A percentile compares a stretch with the other conserved stretches of the same genome.
phyloP scores from a whole-genome alignment of 768 basidiomycete genomes.

The Amanita polypyramis region DNA sequence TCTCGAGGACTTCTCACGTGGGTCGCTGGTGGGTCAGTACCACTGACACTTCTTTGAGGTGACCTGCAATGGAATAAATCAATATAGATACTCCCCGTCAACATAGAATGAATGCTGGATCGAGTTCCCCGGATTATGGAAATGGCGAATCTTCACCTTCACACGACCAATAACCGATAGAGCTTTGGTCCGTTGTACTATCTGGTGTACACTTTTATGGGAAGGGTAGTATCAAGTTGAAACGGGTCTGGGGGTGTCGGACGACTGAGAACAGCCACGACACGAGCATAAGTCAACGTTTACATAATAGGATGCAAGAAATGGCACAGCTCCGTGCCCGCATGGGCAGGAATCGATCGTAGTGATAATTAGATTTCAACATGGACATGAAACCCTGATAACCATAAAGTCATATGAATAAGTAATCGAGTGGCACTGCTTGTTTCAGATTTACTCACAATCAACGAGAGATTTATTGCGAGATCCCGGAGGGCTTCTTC shows the following conservation, averaged over 20 bases:
- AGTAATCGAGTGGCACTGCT: too few relatives aligned
- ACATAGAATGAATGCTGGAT: not conserved
- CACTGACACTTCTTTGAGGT: not conserved
- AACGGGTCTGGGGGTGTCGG: not conserved
- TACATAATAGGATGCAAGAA: not conserved
- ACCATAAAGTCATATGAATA: too few relatives aligned
- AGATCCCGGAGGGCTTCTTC: too few relatives aligned
- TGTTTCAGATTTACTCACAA: too few relatives aligned
- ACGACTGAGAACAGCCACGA: not conserved
- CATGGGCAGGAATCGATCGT: not conserved
- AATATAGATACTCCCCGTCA: not conserved
- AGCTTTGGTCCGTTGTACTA: not conserved
- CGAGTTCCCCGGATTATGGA: not conserved
- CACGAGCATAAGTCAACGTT: not conserved
- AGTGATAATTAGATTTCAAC: too few relatives aligned
- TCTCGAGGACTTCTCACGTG: not conserved
- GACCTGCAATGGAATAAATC: not conserved
- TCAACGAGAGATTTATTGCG: too few relatives aligned
- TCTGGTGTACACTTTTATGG: not conserved
- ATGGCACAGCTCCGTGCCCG: not conserved
- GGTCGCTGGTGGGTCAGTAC: not conserved
- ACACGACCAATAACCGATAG: not conserved
- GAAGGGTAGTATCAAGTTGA: not conserved
- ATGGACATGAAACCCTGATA: too few relatives aligned
- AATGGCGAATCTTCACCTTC: not conserved